Conservation (phyloP, 441 rosid species). For the Croton laevigatus region DNA sequence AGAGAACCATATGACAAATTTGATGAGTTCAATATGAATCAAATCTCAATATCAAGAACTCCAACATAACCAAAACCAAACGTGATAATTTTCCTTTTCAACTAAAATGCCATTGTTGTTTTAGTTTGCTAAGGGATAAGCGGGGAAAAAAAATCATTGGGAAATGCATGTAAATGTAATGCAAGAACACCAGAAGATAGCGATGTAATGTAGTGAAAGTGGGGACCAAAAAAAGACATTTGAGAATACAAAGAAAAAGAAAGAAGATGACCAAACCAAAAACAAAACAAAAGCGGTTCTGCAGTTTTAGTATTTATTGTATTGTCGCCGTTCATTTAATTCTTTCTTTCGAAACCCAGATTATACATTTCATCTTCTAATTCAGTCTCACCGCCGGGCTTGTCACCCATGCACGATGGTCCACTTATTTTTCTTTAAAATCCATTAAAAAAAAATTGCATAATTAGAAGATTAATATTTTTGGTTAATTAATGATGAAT, state of each 20-base stretch:
- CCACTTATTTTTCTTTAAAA: too few relatives aligned
- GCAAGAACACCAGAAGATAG: constrained; percentile 11
- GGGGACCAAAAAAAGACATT: constrained; percentile 13
- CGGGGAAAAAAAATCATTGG: background rate
- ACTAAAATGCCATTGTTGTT: too few relatives aligned
- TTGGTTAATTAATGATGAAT: background rate
- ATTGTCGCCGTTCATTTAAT: constrained; percentile 21
- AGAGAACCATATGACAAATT: too few relatives aligned
- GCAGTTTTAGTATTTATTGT: background rate
- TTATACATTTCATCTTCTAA: background rate
- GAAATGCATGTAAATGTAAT: constrained; percentile 14
- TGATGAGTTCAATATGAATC: too few relatives aligned
- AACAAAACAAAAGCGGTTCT: constrained; percentile 11
- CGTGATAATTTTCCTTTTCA: too few relatives aligned
- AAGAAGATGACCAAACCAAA: background rate
- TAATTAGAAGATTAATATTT: too few relatives aligned
- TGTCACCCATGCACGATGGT: too few relatives aligned
- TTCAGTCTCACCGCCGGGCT: too few relatives aligned
- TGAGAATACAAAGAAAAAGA: constrained; percentile 7
- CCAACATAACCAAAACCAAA: too few relatives aligned
- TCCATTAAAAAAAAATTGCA: too few relatives aligned
- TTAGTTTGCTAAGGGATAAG: background rate
- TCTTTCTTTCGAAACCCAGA: background rate
- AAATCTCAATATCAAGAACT: too few relatives aligned
- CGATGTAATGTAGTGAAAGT: background rate